Evolutionary conservation across 177 flowering plant genomes (phyloP).

Genomic region (Vitis hybrid): DNA sequence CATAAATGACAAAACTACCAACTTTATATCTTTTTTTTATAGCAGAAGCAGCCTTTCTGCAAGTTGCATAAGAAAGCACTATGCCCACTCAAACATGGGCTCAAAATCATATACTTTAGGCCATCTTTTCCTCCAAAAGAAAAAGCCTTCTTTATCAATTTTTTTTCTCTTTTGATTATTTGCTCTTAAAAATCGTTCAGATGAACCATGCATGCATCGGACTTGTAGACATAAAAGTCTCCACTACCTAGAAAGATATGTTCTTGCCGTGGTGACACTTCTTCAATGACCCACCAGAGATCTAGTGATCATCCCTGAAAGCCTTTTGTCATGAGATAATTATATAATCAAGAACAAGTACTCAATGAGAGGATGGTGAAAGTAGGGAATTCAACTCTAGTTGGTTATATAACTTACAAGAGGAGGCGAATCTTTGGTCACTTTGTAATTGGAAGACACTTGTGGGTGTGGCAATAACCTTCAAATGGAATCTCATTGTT

Average conservation of each 20-base stretch:
- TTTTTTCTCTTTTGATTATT: background rate
- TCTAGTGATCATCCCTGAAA: slow-evolving; percentile 1
- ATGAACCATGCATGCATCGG: background rate
- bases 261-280: background rate
- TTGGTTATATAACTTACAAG: background rate
- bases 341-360: too few species aligned
- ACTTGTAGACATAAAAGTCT: background rate
- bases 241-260: background rate
- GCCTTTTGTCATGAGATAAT: slow-evolving; percentile 5
- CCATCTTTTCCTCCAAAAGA: background rate
- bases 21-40: background rate
- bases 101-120: background rate
- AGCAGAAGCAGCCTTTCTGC: slow-evolving; percentile 12
- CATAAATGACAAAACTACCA: slow-evolving; percentile 12
- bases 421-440: too few species aligned
- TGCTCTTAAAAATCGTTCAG: background rate
- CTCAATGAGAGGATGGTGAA: background rate
- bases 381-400: background rate
- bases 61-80: slow-evolving; percentile 22
- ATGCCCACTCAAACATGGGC: background rate
- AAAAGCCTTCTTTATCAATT: background rate
- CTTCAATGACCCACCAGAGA: slow-evolving; percentile 4
- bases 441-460: too few species aligned
- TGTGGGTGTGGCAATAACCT: too few species aligned
- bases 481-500: too few species aligned